These are phyloP conservation scores for Ustilago esculenta DNA, from an alignment of 1,284 basidiomycete genomes.

Conservation along the genomic window DNA sequence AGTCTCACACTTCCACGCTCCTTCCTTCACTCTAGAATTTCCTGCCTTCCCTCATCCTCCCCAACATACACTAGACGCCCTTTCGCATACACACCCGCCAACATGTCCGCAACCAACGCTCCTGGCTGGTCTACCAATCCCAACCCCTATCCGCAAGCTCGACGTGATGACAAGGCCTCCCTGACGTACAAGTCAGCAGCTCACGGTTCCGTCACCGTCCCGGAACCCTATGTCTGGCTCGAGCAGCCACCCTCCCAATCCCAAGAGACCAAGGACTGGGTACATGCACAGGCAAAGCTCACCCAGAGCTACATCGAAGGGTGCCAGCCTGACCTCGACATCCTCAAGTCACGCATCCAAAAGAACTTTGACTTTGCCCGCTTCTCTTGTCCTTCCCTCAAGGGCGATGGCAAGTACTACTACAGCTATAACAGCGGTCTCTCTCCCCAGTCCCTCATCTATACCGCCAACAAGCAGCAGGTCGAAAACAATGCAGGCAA, in stretches of 20 bases:
- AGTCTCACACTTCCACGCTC: slow-evolving; percentile 4
- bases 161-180: slow-evolving; percentile 55
- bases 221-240: slow-evolving; percentile 65
- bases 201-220: slow-evolving; percentile 58
- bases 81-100: not conserved
- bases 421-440: slow-evolving; percentile 64
- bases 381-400: slow-evolving; percentile 58
- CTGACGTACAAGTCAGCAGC: slow-evolving; percentile 53
- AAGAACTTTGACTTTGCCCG: slow-evolving; percentile 62
- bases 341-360: slow-evolving; percentile 57
- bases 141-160: slow-evolving; percentile 59
- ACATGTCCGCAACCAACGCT: slow-evolving; percentile 33
- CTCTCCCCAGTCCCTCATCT: slow-evolving; percentile 61
- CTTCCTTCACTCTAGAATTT: no score
- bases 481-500: slow-evolving; percentile 39
- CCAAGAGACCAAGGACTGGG: slow-evolving; percentile 61
- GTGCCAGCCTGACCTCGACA: slow-evolving; percentile 54
- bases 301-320: slow-evolving; percentile 52
- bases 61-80: not conserved
- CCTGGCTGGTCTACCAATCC: slow-evolving; percentile 54
- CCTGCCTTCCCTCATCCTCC: not conserved
- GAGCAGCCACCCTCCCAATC: slow-evolving; percentile 62
- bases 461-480: slow-evolving; percentile 48
- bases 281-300: slow-evolving; percentile 58
- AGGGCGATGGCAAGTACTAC: slow-evolving; percentile 62